Conservation (phyloP, 2,329 filamentous ascomycete genomes). For the Xylariomycetidae sp. region DNA sequence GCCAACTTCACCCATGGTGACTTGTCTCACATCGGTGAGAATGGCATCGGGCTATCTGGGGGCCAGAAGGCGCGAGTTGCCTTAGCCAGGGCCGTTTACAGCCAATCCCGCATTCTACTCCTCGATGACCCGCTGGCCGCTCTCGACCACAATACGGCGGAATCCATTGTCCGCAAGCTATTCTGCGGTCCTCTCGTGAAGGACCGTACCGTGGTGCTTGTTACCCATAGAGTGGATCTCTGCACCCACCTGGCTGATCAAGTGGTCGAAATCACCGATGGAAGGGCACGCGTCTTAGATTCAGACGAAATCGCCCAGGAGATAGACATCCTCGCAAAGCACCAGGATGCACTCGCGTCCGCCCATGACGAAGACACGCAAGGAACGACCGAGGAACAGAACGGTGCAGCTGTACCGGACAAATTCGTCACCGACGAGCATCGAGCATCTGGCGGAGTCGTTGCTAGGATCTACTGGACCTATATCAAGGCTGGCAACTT, state of each 20-base stretch:
- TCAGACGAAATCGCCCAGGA: slow-evolving; percentile 37
- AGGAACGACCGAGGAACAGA: slow-evolving; percentile 30
- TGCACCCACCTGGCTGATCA: slow-evolving; percentile 68
- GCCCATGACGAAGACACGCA: slow-evolving; percentile 26
- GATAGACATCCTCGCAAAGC: slow-evolving; percentile 27
- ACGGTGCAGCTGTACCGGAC: slow-evolving; percentile 52
- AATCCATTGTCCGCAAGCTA: slow-evolving; percentile 53
- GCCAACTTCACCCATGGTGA: slow-evolving; percentile 51
- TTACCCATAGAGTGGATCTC: slow-evolving; percentile 74
- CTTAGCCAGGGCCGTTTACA: slow-evolving; percentile 57
- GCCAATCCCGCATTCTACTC: slow-evolving; percentile 48
- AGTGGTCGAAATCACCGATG: slow-evolving; percentile 62
- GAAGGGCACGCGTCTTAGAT: slow-evolving; percentile 45
- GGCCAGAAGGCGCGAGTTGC: slow-evolving; percentile 59
- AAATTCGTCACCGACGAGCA: slow-evolving; percentile 78
- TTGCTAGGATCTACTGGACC: slow-evolving; percentile 71
- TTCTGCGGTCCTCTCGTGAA: slow-evolving; percentile 55
- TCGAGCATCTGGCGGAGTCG: slow-evolving; percentile 68
- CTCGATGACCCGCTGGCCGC: slow-evolving; percentile 60
- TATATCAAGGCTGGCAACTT: slow-evolving; percentile 79
- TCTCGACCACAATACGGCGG: slow-evolving; percentile 56
- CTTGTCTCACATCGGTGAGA: slow-evolving; percentile 54
- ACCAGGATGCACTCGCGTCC: slow-evolving; percentile 15
- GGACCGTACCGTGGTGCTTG: slow-evolving; percentile 66
- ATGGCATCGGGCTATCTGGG: slow-evolving; percentile 56